phyloP scores from a whole-genome alignment of 805 yeast genomes.

The Candida dajiaensis region DNA sequence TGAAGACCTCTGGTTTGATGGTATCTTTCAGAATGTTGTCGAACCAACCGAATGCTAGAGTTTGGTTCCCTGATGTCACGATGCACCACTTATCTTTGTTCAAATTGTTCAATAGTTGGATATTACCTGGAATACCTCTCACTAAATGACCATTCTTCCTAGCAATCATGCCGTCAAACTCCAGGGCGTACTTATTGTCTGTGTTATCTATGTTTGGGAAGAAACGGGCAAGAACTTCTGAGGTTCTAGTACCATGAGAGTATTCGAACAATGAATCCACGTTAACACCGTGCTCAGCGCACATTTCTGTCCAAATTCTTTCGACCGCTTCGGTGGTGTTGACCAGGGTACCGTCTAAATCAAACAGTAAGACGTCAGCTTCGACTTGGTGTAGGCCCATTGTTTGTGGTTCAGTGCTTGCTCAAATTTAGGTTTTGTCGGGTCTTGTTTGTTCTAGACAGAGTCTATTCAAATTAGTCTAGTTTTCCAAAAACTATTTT shows the following conservation, averaged over 20 bases:
- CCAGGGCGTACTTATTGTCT: slow-evolving; percentile 60
- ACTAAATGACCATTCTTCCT: slow-evolving; percentile 69
- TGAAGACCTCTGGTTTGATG: slow-evolving; percentile 65
- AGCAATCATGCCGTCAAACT: slow-evolving; percentile 54
- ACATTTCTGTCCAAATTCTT: slow-evolving; percentile 75
- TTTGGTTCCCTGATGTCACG: slow-evolving; percentile 78
- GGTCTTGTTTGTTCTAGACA: too few species aligned
- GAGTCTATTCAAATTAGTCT: too few species aligned
- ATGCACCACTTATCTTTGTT: slow-evolving; percentile 66
- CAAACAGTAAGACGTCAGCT: slow-evolving; percentile 45
- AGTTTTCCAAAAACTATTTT: too few species aligned
- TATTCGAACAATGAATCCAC: slow-evolving; percentile 34
- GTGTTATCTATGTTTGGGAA: slow-evolving; percentile 69
- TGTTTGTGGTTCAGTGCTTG: not conserved
- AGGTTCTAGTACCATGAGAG: slow-evolving; percentile 75
- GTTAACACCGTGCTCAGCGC: slow-evolving; percentile 62
- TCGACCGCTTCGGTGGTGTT: slow-evolving; percentile 80
- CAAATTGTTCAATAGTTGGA: slow-evolving; percentile 50
- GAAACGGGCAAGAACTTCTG: slow-evolving; percentile 67
- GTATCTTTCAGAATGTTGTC: slow-evolving; percentile 45
- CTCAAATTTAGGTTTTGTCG: too few species aligned
- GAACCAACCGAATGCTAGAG: slow-evolving; percentile 77
- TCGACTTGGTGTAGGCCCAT: slow-evolving; percentile 15
- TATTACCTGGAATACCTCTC: slow-evolving; percentile 71
- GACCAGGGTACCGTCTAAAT: slow-evolving; percentile 84